These are phyloP conservation scores for Lipomyces yamadae DNA, from an alignment of 805 yeast genomes.

Conservation along the genomic window DNA sequence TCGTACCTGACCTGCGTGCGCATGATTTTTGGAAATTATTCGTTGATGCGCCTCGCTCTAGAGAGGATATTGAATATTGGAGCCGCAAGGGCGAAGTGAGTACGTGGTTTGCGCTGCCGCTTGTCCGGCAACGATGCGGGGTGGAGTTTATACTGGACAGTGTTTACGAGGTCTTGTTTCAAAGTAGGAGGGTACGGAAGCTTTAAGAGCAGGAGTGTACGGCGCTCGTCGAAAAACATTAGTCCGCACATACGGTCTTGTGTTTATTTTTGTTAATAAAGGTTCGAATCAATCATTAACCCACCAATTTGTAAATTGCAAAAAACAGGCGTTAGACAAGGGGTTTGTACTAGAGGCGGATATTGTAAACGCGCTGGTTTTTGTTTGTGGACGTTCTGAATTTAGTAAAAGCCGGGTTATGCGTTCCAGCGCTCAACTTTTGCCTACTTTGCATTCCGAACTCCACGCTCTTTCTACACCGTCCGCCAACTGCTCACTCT, in stretches of 20 bases:
- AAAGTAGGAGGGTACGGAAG: conserved; percentile 17
- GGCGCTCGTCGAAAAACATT: too few relatives aligned
- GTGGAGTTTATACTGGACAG: conserved; percentile 89
- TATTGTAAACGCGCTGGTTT: too few relatives aligned
- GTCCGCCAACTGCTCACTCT: neutral
- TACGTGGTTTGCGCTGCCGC: conserved; percentile 88
- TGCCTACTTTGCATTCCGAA: neutral
- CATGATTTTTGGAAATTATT: conserved; percentile 61
- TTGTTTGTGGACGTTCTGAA: too few relatives aligned
- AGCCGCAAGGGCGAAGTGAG: conserved; percentile 86
- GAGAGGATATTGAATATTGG: conserved; percentile 85
- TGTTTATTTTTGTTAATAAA: too few relatives aligned
- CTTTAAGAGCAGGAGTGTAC: neutral
- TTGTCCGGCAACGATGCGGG: conserved; percentile 84
- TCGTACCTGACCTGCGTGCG: conserved; percentile 74
- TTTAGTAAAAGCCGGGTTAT: too few relatives aligned
- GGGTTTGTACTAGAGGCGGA: too few relatives aligned
- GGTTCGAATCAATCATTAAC: too few relatives aligned
- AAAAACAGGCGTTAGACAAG: too few relatives aligned
- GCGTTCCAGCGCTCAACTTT: neutral
- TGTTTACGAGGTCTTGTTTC: conserved; percentile 39
- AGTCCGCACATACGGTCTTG: too few relatives aligned
- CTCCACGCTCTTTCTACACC: neutral
- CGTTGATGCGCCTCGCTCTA: conserved; percentile 64
- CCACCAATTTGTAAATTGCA: too few relatives aligned